Evolutionary conservation across 208 protist genomes (phyloP), one percentile per base, ranked within the genome.

Genomic region (Trypanosomatidae sp.): DNA sequence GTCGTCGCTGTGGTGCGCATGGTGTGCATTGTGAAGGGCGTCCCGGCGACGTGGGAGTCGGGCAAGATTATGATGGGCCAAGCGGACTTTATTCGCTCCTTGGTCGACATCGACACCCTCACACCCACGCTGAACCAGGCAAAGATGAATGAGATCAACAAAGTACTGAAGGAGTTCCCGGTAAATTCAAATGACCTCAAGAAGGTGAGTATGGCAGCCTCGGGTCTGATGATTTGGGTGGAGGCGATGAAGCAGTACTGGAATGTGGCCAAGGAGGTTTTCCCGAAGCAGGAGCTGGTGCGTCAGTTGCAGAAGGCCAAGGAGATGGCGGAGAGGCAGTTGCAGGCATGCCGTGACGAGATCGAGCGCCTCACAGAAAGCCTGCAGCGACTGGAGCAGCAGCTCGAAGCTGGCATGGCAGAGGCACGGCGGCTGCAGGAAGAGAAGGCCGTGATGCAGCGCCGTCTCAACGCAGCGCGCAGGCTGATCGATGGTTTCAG

Each of bases 211-310:
- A 81, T 94, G 67, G 97, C 98, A 28, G 98, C 93, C 58, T 94
- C 92, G 9, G 96, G 92, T 8, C 81, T 99, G 44, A 97, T 99
- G 85, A 93, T 94, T 53, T 99, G 99, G 98, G 97, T 99, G 25
- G 85, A 96, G 77, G 98, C 98, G 58, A 99, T 99, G 87, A 93
- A 99, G 66, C 89, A 97, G 69, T 99, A 99, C 90, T 99, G 99
- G 88, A 91, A 94, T 68, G 97, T 99, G 12, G 93, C 94, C 30
- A 99, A 99, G 84, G 97, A 96, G 70, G 98, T 99, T 33, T 90
- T 98, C 28, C 99, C 99, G 33, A 99, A 99, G 83, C 90, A 98
- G 69, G 86, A 97, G 81, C 86, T 88, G 12, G 98, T 99, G 73
- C 89, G 91, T 17, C 86, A 97, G 71, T 91, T 98, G 73, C 97